phyloP scores from a whole-genome alignment of 345 rosid genomes.

The Noccaea bulbosa region DNA sequence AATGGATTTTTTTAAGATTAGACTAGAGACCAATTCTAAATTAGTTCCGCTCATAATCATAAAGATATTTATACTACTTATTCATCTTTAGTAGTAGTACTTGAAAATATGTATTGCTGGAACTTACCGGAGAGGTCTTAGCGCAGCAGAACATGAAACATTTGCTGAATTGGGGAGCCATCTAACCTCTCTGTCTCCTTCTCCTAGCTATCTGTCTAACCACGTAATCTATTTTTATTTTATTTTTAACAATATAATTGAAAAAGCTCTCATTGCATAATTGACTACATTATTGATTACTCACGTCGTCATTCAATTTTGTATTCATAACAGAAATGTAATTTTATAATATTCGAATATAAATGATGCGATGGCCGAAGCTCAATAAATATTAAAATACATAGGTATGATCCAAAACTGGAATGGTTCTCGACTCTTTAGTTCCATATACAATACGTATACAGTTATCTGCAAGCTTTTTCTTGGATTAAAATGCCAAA shows the following conservation, averaged over 20 bases:
- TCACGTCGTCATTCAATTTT: conserved; percentile 8
- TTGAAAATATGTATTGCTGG: not conserved
- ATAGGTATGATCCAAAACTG: not conserved
- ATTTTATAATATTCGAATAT: not conserved
- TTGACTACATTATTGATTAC: conserved; percentile 28
- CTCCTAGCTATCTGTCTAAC: conserved; percentile 23
- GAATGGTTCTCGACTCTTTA: conserved; percentile 29
- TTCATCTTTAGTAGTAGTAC: not conserved
- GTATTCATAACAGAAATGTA: not conserved
- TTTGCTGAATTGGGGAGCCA: conserved; percentile 43
- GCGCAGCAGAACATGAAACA: conserved; percentile 42
- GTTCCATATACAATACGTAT: not conserved
- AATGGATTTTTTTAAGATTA: not conserved
- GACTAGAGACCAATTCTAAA: not conserved
- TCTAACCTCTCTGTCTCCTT: conserved; percentile 9
- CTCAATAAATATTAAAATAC: conserved; percentile 18
- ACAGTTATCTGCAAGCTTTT: conserved; percentile 11
- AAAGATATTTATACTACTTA: not conserved
- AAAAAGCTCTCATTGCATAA: not conserved
- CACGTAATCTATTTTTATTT: not conserved
- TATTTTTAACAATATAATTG: not conserved
- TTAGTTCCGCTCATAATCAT: not conserved
- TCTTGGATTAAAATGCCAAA: conserved; percentile 20
- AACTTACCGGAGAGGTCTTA: conserved; percentile 42
- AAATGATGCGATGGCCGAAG: conserved; percentile 15